Percentiles rank a stretch among this genome's conserved stretches.
Evolutionary conservation across 225 moss, liverwort and hornwort species (phyloP).

Genomic region (Antitrichia curtipendula): DNA sequence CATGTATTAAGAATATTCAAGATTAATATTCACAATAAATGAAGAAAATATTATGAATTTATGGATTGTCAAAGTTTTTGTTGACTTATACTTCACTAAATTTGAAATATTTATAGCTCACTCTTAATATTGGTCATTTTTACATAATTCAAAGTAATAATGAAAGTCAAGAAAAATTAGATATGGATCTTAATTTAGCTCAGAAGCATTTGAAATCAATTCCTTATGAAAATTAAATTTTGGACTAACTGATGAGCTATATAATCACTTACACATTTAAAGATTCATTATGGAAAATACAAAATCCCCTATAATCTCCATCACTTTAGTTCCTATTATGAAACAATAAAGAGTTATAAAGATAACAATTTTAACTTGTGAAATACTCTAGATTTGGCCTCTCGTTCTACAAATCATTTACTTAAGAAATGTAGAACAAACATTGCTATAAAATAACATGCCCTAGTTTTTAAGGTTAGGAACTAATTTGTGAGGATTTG

Average conservation of each 20-base stretch:
- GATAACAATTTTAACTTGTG: not conserved
- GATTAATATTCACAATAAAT: no score
- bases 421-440: rapidly evolving
- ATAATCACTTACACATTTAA: not conserved
- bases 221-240: not conserved
- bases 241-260: not conserved
- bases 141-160: no score
- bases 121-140: no score
- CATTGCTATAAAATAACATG: not conserved
- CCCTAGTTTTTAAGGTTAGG: not conserved
- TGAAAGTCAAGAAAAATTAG: no score
- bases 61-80: not conserved
- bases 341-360: not conserved
- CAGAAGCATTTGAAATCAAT: not conserved
- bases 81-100: not conserved
- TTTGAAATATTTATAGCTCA: not conserved
- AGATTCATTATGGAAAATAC: not conserved
- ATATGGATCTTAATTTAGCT: not conserved
- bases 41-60: not conserved
- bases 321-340: not conserved
- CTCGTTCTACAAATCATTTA: not conserved
- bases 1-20: not conserved
- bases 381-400: not conserved
- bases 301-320: not conserved
- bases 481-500: not conserved